Evolutionary conservation across 305 asterid species (phyloP), one percentile per base, ranked within the genome.

Genomic region (Andrographis paniculata): DNA sequence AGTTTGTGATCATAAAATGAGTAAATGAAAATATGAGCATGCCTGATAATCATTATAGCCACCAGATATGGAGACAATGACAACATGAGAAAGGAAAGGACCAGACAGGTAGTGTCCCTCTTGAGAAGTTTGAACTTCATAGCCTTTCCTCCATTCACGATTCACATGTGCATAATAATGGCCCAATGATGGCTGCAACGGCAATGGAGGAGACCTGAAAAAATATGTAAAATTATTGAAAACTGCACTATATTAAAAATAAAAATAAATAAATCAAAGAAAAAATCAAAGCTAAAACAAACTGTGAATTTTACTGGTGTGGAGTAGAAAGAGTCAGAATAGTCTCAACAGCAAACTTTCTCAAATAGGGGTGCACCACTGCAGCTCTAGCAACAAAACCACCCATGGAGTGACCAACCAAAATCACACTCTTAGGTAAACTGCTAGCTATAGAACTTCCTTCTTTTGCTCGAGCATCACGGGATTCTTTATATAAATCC

Each of bases 351-450:
- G 95, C 69, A 50, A 73, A 83, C 77, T 76, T 86, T 73, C 96
- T 80, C 77, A 91, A 67, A 55, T 68, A 63, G 54, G 96, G 95
- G 69, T 86, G 96, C 72, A 91, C 78, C 27, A 73, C 71, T 59
- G 89, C 96, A 53, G 98, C 96, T 68, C 98, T 82, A 52, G 95
- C 96, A 71, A 91, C 95, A 75, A 91, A 91, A 61, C 98, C 98
- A 52, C 98, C 98, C 98, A 91, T 86, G 50, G 98, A 91, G 65
- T 91, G 98, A 65, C 98, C 98, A 71, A 91, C 95, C 72, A 91
- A 79, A 45, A 91, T 75, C 65, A 91, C 96, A 64, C 92, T 91
- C 71, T 62, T 78, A 11, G 94, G 95, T 53, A 59, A 72, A 71
- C 58, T 67, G 56, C 77, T 73, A 27, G 91, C 65, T 47, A 56